Evolutionary conservation across 1,139 yeast genomes (phyloP), one percentile per base, ranked within the genome.

Genomic region (Sugiyamaella paludigena): DNA sequence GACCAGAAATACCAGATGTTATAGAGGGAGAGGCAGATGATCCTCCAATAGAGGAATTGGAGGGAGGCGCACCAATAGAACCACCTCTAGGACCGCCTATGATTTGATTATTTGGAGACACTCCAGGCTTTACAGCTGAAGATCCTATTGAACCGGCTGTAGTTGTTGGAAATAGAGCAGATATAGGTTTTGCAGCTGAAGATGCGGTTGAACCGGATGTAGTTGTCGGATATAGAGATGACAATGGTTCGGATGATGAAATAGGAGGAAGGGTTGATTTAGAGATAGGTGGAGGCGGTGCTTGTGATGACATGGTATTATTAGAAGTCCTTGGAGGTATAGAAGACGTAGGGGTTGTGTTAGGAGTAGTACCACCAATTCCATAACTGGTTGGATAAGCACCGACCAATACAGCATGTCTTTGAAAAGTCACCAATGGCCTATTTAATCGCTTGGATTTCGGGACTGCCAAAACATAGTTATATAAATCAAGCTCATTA

Each of bases 401-500:
- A 36, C 54, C 44, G 2, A 56, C 68, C 70, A 86, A 79, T 1
- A 91, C 78, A 4, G 92, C 86, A 66, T 89, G 96, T 47, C 83
- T 82, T 45, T 76, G 77, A 65, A 87, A 89, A 40, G 82, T 84
- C n/a, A 87, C 84, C 26, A 58, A 62, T 9, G 64, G 58, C 5
- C 73, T 57, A 51, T 69, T 69, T 29, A 70, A 59, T 5, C 53
- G 49, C 34, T 57, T 57, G 15, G 57, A 49, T 49, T 61, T 62
- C 26, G 67, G 66, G 39, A 65, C 61, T 5, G 57, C 60, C 46
- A 58, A 76, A 76, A 92, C 74, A 60, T 81, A 87, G 41, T 81
- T 77, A 70, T 84, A 87, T 53, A 91, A 74, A 65, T 89, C 96
- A 59, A 76, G 79, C 62, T 89, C 97, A 63, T 85, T 85, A 63